These are phyloP conservation scores for Teratosphaeria zuluensis DNA, from an alignment of 2,329 filamentous ascomycete genomes.

Conservation along the genomic window DNA sequence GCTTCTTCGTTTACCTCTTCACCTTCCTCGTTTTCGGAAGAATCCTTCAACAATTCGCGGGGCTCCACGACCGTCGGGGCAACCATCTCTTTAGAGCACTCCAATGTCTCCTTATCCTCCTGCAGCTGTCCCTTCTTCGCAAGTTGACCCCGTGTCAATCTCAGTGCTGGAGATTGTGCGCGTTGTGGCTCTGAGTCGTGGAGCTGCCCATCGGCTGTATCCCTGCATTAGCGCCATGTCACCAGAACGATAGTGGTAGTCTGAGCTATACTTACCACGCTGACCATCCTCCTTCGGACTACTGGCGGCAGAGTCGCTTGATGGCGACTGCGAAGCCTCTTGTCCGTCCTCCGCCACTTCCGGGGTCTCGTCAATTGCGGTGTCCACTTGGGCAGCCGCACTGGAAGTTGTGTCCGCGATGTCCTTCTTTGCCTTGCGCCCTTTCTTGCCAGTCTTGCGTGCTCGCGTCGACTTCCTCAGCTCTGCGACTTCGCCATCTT, in stretches of 20 bases:
- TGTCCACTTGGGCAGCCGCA: slow-evolving; percentile 3
- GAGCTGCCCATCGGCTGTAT: slow-evolving; percentile 1
- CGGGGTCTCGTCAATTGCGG: background rate
- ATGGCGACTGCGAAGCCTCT: background rate
- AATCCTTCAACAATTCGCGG: background rate
- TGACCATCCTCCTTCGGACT: background rate
- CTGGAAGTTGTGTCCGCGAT: slow-evolving; percentile 5
- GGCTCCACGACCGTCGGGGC: background rate
- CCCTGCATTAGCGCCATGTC: slow-evolving; percentile 18
- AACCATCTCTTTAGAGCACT: background rate
- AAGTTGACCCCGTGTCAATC: background rate
- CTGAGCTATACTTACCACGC: background rate
- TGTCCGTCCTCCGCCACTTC: background rate
- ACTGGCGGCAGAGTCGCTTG: background rate
- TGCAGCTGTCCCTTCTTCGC: background rate
- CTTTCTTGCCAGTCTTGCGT: slow-evolving; percentile 25
- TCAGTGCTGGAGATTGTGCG: background rate
- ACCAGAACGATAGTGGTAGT: background rate
- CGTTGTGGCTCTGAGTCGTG: background rate
- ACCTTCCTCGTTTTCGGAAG: background rate
- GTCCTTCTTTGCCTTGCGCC: slow-evolving; percentile 15
- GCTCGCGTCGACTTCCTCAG: slow-evolving; percentile 24
- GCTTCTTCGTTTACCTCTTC: background rate
- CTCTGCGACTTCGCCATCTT: slow-evolving; percentile 9
- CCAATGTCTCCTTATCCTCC: background rate